Evolutionary conservation across 2,329 filamentous ascomycete genomes (phyloP).

Genomic region (Fusarium avenaceum): DNA sequence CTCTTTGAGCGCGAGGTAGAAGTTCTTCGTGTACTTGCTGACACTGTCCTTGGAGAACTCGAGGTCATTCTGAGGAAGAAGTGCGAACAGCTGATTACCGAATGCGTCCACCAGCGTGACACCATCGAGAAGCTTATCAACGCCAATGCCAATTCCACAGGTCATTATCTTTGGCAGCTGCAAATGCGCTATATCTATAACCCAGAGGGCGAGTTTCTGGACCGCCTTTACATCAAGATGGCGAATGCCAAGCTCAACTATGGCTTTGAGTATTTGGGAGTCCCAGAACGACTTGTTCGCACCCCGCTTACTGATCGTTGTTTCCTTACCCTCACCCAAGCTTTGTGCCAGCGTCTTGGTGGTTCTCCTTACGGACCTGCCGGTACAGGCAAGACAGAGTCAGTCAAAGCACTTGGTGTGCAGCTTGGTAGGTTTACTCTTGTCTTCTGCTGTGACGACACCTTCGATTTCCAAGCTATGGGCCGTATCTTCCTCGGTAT

Average conservation of each 20-base stretch:
- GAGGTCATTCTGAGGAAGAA: slow-evolving; percentile 91
- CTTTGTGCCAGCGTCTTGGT: slow-evolving; percentile 92
- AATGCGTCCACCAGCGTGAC: slow-evolving; percentile 98
- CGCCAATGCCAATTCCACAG: slow-evolving; percentile 78
- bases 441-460: slow-evolving; percentile 99
- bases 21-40: slow-evolving; percentile 86
- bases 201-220: slow-evolving; percentile 82
- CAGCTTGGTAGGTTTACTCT: slow-evolving; percentile 97
- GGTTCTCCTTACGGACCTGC: slow-evolving; percentile 98
- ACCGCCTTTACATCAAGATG: slow-evolving; percentile 93
- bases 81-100: slow-evolving; percentile 98
- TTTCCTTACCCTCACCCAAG: slow-evolving; percentile 97
- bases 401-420: slow-evolving; percentile 96
- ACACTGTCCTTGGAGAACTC: slow-evolving; percentile 90
- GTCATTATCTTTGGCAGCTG: slow-evolving; percentile 91
- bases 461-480: slow-evolving; percentile 99
- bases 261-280: slow-evolving; percentile 97
- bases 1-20: slow-evolving; percentile 87
- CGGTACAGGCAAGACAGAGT: slow-evolving; percentile 98
- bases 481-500: slow-evolving; percentile 99
- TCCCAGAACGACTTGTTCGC: slow-evolving; percentile 94
- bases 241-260: slow-evolving; percentile 96
- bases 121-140: slow-evolving; percentile 88
- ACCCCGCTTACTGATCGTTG: slow-evolving; percentile 98
- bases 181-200: slow-evolving; percentile 97